These are phyloP conservation scores for Calocybe indica DNA, from an alignment of 768 basidiomycete genomes.

Conservation along the genomic window DNA sequence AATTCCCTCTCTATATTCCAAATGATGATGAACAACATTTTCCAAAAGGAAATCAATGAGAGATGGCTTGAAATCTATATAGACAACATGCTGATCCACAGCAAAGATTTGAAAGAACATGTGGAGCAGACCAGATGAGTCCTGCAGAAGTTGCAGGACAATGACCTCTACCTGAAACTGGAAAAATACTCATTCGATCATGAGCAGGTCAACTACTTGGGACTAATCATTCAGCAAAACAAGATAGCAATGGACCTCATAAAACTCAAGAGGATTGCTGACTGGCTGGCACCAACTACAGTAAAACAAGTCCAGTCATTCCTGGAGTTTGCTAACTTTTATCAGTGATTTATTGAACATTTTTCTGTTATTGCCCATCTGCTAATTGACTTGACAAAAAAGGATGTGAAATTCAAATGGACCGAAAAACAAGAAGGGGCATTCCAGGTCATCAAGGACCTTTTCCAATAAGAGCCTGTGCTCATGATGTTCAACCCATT, in stretches of 20 bases:
- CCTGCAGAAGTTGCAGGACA: conserved; percentile 13
- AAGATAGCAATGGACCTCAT: conserved; percentile 28
- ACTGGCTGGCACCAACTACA: conserved; percentile 31
- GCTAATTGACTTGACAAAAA: conserved; percentile 19
- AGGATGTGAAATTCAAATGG: conserved; percentile 14
- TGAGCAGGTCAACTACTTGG: conserved; percentile 20
- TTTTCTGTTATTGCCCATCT: conserved; percentile 24
- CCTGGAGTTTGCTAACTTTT: conserved; percentile 37
- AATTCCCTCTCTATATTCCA: conserved; percentile 30
- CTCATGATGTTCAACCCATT: conserved; percentile 9
- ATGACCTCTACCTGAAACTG: conserved; percentile 24
- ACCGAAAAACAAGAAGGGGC: conserved; percentile 10
- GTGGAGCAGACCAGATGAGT: conserved; percentile 9
- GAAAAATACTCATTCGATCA: conserved; percentile 30
- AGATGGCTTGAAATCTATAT: conserved; percentile 31
- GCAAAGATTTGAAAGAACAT: conserved; percentile 17
- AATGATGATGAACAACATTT: conserved; percentile 36
- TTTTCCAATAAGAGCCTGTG: conserved; percentile 18
- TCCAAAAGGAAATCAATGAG: conserved; percentile 21
- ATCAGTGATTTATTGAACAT: conserved; percentile 23
- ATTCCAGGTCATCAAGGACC: conserved; percentile 22
- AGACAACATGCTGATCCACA: conserved; percentile 37
- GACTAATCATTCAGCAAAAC: conserved; percentile 21
- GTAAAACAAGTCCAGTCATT: conserved; percentile 31
- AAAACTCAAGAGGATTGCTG: conserved; percentile 27